Evolutionary conservation across 2,329 filamentous ascomycete genomes (phyloP), one percentile per base, ranked within the genome.

Genomic region (Conoideocrella luteorostrata): DNA sequence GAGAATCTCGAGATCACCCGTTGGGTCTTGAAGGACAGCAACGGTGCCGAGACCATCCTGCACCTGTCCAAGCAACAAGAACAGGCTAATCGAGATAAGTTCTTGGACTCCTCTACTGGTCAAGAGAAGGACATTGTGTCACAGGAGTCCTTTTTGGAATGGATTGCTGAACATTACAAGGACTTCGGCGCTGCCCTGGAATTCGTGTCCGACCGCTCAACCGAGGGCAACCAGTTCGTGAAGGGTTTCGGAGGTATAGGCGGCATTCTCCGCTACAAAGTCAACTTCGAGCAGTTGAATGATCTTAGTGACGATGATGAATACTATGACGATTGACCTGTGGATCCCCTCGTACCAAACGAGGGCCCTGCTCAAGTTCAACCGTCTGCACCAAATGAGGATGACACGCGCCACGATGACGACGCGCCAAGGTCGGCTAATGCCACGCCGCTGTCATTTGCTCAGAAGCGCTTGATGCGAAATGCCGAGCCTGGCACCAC

Each of bases 221-320:
- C 88, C 49, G 93, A 98, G 72, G 93, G 93, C 64, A 98, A 98
- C 72, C 93, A 98, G 75, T 98, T 98, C 70, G 93, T 98, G 61
- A 97, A 96, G 75, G 93, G 93, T 52, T 98, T 98, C 63, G 93
- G 93, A 83, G 93, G 93, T 62, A 95, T 98, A 58, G 93, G 93
- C 55, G 91, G 91, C 52, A 84, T 98, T 61, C 82, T 98, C 64
- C 89, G 93, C 57, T 98, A 98, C 82, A 96, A 96, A 77, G 88
- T 98, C 77, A 98, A 98, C 77, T 98, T 98, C 72, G 94, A 98
- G 72, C 94, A 98, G 70, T 79, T 98, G 68, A 86, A 85, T 68
- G 93, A 97, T 66, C 77, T 86, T 61, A 90, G 95, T 66, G 86
- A 93, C 65, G 86, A 90, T 69, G 91, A 97, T 66, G 91, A 91